phyloP scores from a whole-genome alignment of 208 protist genomes.

The Acanthamoeba lugdunensis region DNA sequence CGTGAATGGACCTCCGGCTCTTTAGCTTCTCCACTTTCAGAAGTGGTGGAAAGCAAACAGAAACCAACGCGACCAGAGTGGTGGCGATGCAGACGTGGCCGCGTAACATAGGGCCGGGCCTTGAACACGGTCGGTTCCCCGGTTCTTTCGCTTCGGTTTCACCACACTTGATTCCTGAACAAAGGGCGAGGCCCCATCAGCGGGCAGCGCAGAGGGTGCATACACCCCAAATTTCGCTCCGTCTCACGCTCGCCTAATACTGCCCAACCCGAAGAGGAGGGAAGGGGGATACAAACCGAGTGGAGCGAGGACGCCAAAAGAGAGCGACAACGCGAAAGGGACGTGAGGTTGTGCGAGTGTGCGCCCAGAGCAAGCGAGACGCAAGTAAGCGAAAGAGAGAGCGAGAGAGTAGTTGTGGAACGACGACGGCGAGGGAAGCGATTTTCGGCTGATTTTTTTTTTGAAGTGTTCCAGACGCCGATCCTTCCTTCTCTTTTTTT shows the following conservation, averaged over 20 bases:
- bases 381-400: too few relatives aligned
- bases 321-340: not conserved
- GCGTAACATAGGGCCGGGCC: too few relatives aligned
- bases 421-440: not conserved
- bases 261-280: not conserved
- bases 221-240: not conserved
- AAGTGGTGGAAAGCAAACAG: not conserved
- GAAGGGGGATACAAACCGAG: too few relatives aligned
- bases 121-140: not conserved
- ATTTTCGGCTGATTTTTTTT: not conserved
- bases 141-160: not conserved
- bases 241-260: not conserved
- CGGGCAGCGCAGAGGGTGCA: not conserved
- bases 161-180: not conserved
- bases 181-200: not conserved
- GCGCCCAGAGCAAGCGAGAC: too few relatives aligned
- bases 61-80: not conserved
- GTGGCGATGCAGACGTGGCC: too few relatives aligned
- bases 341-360: too few relatives aligned
- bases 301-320: not conserved
- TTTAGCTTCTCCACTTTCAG: not conserved
- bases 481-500: not conserved
- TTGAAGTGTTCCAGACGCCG: not conserved
- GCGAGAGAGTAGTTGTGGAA: too few relatives aligned
- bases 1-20: not conserved